phyloP scores from a whole-genome alignment of 768 basidiomycete species.

The Phanerochaete sordida region DNA sequence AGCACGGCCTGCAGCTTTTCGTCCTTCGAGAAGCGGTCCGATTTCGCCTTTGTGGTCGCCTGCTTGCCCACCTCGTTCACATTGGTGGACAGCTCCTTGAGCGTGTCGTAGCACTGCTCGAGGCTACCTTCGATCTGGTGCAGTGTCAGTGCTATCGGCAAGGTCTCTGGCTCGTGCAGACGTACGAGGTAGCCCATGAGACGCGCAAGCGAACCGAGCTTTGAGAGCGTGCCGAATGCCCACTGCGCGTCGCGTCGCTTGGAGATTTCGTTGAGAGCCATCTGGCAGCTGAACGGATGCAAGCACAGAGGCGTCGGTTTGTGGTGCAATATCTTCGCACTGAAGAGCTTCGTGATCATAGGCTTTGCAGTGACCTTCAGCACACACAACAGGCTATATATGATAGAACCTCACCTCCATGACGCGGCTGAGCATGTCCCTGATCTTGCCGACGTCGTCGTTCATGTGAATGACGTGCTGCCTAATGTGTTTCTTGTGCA shows the following conservation, averaged over 20 bases:
- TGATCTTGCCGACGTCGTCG: conserved; percentile 59
- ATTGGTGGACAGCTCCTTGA: conserved; percentile 50
- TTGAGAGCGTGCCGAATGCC: conserved; percentile 48
- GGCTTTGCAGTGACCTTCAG: conserved; percentile 25
- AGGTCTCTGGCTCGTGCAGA: not conserved
- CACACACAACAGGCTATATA: not conserved
- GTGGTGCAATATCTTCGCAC: conserved; percentile 41
- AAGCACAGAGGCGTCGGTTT: conserved; percentile 55
- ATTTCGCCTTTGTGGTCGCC: conserved; percentile 28
- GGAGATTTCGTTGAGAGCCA: conserved; percentile 35
- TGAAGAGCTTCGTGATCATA: conserved; percentile 33
- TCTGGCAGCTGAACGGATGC: conserved; percentile 61
- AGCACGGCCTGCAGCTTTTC: conserved; percentile 63
- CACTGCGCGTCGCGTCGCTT: conserved; percentile 32
- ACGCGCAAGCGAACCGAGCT: conserved; percentile 60
- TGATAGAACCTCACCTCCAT: conserved; percentile 63
- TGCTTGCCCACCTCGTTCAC: conserved; percentile 33
- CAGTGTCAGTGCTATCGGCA: not conserved
- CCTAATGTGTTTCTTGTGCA: conserved; percentile 85
- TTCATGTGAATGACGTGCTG: conserved; percentile 77
- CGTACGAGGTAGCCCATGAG: conserved; percentile 88
- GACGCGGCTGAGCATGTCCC: conserved; percentile 61
- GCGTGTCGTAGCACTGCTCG: conserved; percentile 55
- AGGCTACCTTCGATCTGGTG: conserved; percentile 80
- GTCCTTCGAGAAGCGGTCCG: conserved; percentile 40